phyloP scores from a whole-genome alignment of 2,329 filamentous ascomycete genomes.

The Diaporthe velutina region DNA sequence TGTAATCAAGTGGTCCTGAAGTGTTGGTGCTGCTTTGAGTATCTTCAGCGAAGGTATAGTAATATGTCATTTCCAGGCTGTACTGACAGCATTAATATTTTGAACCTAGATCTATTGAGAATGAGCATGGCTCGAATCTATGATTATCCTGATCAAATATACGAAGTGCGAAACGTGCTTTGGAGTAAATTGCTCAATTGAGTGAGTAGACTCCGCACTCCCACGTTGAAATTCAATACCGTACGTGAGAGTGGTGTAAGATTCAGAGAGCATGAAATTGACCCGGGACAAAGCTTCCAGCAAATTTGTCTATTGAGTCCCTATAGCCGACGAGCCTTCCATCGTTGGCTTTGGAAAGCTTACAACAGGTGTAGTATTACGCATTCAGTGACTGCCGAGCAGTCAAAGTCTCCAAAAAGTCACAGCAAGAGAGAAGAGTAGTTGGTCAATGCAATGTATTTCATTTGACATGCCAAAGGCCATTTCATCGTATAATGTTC shows the following conservation, averaged over 20 bases:
- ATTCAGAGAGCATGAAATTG: no score
- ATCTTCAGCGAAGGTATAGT: no score
- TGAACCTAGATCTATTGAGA: no score
- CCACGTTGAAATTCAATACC: no score
- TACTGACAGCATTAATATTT: no score
- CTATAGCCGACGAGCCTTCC: no score
- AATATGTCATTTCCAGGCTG: no score
- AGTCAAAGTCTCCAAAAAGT: not conserved
- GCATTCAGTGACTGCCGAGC: not conserved
- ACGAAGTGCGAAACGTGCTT: not conserved
- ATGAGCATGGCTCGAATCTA: no score
- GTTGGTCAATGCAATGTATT: slow-evolving; percentile 16
- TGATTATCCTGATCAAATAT: no score
- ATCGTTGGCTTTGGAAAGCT: not conserved
- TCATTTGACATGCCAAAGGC: slow-evolving; percentile 21
- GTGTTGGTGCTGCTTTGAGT: not conserved
- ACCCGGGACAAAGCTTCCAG: not conserved
- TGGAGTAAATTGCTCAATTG: not conserved
- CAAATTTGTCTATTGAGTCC: not conserved
- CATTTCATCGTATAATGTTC: not conserved
- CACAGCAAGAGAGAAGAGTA: not conserved
- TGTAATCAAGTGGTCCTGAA: no score
- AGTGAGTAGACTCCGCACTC: not conserved
- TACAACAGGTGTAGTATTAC: not conserved
- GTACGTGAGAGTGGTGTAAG: no score